phyloP scores from a whole-genome alignment of 2,329 filamentous ascomycete species.

The Colletotrichum abscissum region DNA sequence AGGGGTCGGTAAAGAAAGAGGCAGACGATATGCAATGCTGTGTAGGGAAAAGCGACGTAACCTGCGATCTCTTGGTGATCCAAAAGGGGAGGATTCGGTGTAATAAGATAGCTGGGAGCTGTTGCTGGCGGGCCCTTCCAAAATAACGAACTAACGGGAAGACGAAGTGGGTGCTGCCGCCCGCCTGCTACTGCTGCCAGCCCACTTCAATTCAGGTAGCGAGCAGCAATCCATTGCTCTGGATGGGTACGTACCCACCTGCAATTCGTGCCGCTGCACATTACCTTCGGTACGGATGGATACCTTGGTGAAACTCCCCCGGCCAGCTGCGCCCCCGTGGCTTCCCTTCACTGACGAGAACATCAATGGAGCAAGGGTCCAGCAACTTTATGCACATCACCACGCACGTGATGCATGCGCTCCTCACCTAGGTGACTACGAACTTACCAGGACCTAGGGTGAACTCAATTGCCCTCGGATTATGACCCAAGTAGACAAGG shows the following conservation, averaged over 20 bases:
- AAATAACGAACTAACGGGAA: slow-evolving; percentile 28
- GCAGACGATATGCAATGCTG: slow-evolving; percentile 29
- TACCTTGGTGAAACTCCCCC: slow-evolving; percentile 29
- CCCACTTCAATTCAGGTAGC: slow-evolving; percentile 10
- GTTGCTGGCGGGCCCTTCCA: slow-evolving; percentile 23
- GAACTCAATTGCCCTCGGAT: not conserved
- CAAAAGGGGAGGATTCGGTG: slow-evolving; percentile 34
- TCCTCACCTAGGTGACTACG: slow-evolving; percentile 15
- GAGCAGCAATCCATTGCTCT: slow-evolving; percentile 9
- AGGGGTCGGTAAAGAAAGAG: not conserved
- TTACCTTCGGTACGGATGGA: slow-evolving; percentile 17
- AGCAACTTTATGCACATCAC: slow-evolving; percentile 33
- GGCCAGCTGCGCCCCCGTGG: slow-evolving; percentile 33
- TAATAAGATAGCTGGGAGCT: slow-evolving; percentile 28
- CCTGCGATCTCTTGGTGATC: slow-evolving; percentile 28
- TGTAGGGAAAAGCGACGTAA: slow-evolving; percentile 23
- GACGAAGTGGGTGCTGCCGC: slow-evolving; percentile 25
- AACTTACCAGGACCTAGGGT: no score
- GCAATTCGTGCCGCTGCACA: slow-evolving; percentile 2
- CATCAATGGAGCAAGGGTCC: slow-evolving; percentile 18
- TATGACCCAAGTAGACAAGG: not conserved
- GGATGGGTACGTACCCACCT: slow-evolving; percentile 25
- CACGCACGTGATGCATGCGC: slow-evolving; percentile 13
- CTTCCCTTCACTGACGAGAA: slow-evolving; percentile 12
- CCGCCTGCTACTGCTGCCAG: slow-evolving; percentile 4